These are phyloP conservation scores for Plasmodium knowlesi DNA, from an alignment of 169 alveolate species.

Conservation along the genomic window DNA sequence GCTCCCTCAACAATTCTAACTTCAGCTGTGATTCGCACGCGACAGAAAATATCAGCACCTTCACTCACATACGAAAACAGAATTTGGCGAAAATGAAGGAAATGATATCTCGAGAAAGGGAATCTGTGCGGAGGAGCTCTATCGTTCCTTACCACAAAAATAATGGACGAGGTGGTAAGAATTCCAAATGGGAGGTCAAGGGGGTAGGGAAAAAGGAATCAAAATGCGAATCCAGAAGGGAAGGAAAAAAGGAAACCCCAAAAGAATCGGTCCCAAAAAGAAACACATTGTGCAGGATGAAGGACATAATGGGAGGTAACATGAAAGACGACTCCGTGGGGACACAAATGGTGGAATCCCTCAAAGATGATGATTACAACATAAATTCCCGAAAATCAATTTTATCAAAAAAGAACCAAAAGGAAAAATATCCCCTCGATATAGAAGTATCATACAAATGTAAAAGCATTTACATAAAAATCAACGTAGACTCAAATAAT, in stretches of 20 bases:
- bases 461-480: conserved; percentile 54
- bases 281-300: conserved; percentile 3
- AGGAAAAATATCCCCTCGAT: conserved; percentile 57
- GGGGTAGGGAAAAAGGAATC: background rate
- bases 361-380: conserved; percentile 20
- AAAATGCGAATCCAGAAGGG: no score
- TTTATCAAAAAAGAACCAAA: conserved; percentile 1
- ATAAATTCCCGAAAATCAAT: conserved; percentile 7
- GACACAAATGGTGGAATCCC: background rate
- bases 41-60: background rate
- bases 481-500: conserved; percentile 56
- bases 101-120: background rate
- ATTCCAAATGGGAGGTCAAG: background rate
- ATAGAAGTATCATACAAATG: conserved; percentile 40
- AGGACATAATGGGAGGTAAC: background rate
- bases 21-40: background rate
- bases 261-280: background rate
- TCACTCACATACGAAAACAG: background rate
- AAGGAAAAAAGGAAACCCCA: background rate
- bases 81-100: background rate
- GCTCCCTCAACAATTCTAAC: conserved; percentile 1
- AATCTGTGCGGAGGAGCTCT: background rate
- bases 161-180: background rate
- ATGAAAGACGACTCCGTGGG: background rate
- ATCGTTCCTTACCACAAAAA: conserved; percentile 2